A percentile compares a stretch with the other conserved stretches of the same genome.
These are phyloP conservation scores for Podaxis mareebaensis DNA, from an alignment of 768 basidiomycete genomes.

Conservation along the genomic window DNA sequence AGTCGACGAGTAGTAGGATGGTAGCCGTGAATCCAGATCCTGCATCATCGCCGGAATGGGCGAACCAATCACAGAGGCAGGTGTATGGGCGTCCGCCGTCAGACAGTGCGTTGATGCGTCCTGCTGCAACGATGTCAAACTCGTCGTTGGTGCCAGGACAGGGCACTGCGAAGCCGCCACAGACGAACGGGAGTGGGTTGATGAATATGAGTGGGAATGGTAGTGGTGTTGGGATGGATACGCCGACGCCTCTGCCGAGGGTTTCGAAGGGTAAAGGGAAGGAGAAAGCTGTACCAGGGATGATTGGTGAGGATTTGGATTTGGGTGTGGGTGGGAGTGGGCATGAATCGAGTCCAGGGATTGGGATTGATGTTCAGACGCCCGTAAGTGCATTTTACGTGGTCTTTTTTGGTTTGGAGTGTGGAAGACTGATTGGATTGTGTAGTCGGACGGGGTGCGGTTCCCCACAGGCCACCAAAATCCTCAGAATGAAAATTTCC, in stretches of 20 bases:
- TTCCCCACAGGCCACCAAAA: background rate
- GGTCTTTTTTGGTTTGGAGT: background rate
- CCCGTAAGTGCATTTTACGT: conserved; percentile 2
- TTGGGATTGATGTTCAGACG: conserved; percentile 10
- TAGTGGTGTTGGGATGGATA: conserved; percentile 3
- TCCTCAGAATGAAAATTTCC: background rate
- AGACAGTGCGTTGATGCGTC: background rate
- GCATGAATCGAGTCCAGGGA: conserved; percentile 11
- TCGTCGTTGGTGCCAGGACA: background rate
- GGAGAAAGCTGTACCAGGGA: background rate
- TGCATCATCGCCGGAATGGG: conserved; percentile 15
- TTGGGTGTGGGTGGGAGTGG: conserved; percentile 7
- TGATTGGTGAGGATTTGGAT: background rate
- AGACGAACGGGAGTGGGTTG: conserved; percentile 9
- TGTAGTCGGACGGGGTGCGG: conserved; percentile 2
- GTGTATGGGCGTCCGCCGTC: background rate
- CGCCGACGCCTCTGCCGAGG: conserved; percentile 14
- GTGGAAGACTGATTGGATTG: background rate
- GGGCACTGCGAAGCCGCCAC: background rate
- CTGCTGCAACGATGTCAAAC: background rate
- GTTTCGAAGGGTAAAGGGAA: conserved; percentile 6
- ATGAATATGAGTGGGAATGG: background rate
- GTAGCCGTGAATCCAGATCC: conserved; percentile 9
- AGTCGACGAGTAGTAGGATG: conserved; percentile 12
- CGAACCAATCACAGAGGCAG: background rate